Evolutionary conservation across 768 basidiomycete species (phyloP), one percentile per base, ranked within the genome.

Genomic region (Strobilomyces dryophilus): DNA sequence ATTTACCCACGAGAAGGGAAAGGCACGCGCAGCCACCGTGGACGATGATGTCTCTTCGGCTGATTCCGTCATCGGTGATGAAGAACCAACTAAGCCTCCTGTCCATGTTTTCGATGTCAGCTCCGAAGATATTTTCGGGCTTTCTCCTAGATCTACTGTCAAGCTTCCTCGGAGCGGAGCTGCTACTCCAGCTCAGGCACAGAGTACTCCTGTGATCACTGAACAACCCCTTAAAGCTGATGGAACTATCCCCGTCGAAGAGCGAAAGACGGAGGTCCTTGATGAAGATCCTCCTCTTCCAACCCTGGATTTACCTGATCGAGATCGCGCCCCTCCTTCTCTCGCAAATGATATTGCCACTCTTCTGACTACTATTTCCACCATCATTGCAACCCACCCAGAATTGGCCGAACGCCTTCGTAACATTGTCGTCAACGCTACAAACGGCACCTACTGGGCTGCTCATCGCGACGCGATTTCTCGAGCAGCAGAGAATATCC

Each of bases 381-480:
- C 66, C n/a, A 74, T 83, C 29, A 64, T 90, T 40, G 71, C 78
- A 0, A 66, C 79, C 6, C 86, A 91, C 59, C 89, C 89, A 5
- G 87, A 92, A 56, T 67, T 92, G 11, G 79, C 84, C 4, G 83
- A 87, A 51, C 78, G 78, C 41, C 64, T 92, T 51, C 83, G 81
- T 52, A 83, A 79, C 62, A 79, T 92, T 32, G 65, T 82, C 42
- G 72, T 73, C 46, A 87, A 90, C 58, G 73, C 84, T 5, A 73
- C 76, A 6, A 80, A 73, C 47, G 89, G 87, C 21, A 73, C 78
- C 9, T 91, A 92, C 63, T 92, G 86, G 87, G 66, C 72, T 34
- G 67, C 76, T 27, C 85, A 89, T 60, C 79, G 84, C 45, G 78
- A 79, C 9, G 71, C 79, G 3, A 67, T 89, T 41, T 77, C 81